Evolutionary conservation across 2,329 filamentous ascomycete species (phyloP).

Genomic region (Diplodia intermedia): DNA sequence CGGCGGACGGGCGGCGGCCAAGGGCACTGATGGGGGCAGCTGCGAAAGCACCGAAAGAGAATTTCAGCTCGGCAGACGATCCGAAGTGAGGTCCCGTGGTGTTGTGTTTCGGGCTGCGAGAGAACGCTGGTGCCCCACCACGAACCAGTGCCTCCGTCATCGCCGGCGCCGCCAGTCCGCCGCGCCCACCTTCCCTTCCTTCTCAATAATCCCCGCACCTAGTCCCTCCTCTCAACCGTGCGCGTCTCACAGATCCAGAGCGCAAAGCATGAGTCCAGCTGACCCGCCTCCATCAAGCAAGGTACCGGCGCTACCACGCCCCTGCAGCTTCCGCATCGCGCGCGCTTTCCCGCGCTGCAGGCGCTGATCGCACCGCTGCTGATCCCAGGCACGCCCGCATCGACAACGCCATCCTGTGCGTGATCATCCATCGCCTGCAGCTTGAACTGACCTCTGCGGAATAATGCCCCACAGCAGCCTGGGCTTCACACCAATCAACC

Average conservation of each 20-base stretch:
- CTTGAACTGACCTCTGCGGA: too few relatives aligned
- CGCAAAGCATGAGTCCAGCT: constrained; percentile 8
- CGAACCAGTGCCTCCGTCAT: constrained; percentile 18
- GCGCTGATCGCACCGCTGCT: constrained; percentile 10
- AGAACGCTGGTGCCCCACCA: constrained; percentile 20
- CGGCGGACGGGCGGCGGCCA: not conserved
- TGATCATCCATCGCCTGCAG: not conserved
- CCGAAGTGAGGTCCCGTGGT: constrained; percentile 26
- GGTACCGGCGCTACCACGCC: not conserved
- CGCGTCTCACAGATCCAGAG: constrained; percentile 5
- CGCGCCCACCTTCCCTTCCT: constrained; percentile 17
- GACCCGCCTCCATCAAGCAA: constrained; percentile 1
- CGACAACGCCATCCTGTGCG: not conserved
- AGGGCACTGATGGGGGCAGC: not conserved
- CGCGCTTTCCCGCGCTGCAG: constrained; percentile 5
- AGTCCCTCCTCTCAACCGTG: constrained; percentile 7
- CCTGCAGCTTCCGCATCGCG: not conserved
- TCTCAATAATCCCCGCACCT: not conserved
- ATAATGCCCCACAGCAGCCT: not conserved
- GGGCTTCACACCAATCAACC: constrained; percentile 27
- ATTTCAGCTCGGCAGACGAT: constrained; percentile 17
- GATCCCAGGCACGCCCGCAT: constrained; percentile 6
- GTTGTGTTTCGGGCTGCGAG: constrained; percentile 31
- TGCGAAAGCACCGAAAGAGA: constrained; percentile 8
- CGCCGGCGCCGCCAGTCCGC: constrained; percentile 15